Conservation (phyloP, 495 filamentous ascomycete genomes). For the Cryomyces minteri region DNA sequence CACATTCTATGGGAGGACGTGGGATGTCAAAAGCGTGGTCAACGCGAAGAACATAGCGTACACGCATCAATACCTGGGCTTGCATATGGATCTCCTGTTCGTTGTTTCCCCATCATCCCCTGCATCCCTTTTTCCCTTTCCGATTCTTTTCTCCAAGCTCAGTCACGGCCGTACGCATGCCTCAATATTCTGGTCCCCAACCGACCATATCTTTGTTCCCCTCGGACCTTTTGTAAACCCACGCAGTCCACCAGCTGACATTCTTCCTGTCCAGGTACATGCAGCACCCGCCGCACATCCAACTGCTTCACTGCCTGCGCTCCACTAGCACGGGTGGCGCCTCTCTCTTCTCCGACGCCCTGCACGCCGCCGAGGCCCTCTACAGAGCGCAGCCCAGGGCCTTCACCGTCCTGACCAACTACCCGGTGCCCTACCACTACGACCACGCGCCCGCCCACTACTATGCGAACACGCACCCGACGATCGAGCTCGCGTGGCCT, state of each 20-base stretch:
- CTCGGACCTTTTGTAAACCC: no score
- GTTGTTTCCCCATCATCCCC: background rate
- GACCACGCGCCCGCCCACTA: constrained; percentile 35
- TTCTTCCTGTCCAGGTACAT: constrained; percentile 35
- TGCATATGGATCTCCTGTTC: constrained; percentile 75
- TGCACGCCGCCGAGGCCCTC: constrained; percentile 38
- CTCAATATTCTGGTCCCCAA: no score
- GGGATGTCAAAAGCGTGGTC: constrained; percentile 66
- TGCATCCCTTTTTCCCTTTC: no score
- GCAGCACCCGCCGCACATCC: constrained; percentile 54
- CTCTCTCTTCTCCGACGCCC: constrained; percentile 62
- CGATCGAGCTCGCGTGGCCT: constrained; percentile 26
- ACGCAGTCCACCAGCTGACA: no score
- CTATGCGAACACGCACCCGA: constrained; percentile 34
- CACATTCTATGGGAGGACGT: constrained; percentile 78
- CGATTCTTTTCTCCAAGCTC: no score
- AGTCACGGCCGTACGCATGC: no score
- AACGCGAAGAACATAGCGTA: constrained; percentile 82
- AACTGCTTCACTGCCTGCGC: constrained; percentile 75
- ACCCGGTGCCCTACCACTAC: constrained; percentile 48
- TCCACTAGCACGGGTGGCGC: constrained; percentile 60
- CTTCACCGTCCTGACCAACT: constrained; percentile 24
- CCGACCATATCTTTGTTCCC: no score
- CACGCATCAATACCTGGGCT: constrained; percentile 55
- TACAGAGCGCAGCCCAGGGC: constrained; percentile 3